Evolutionary conservation across 805 yeast species (phyloP).

Genomic region (Saccharomycopsis olivae): DNA sequence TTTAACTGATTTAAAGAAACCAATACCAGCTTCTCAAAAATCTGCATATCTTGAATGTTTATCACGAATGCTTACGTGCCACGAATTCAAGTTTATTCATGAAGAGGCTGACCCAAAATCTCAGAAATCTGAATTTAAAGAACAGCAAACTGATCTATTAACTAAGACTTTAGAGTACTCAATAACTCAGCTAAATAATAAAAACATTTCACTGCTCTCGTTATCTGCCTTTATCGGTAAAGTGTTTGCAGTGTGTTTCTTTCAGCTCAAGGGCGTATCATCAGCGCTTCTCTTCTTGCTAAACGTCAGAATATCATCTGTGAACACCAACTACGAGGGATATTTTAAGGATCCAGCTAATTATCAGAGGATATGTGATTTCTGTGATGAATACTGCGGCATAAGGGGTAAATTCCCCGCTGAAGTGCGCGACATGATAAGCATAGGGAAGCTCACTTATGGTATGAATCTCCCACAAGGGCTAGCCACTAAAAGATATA

Average conservation of each 20-base stretch:
- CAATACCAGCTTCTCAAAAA: conserved; percentile 36
- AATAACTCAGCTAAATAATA: conserved; percentile 34
- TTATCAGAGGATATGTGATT: conserved; percentile 10
- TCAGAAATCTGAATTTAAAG: background rate
- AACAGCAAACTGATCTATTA: conserved; percentile 24
- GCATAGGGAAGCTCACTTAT: conserved; percentile 25
- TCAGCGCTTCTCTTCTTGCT: conserved; percentile 44
- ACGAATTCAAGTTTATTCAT: conserved; percentile 31
- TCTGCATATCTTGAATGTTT: conserved; percentile 45
- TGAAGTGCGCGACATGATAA: conserved; percentile 25
- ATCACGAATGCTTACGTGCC: conserved; percentile 37
- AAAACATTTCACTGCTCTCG: conserved; percentile 33
- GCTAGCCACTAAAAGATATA: background rate
- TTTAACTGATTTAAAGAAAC: conserved; percentile 23
- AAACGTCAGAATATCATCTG: conserved; percentile 39
- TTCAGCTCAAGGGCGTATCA: conserved; percentile 38
- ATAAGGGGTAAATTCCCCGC: conserved; percentile 21
- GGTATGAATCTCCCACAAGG: conserved; percentile 9
- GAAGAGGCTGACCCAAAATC: background rate
- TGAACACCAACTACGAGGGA: conserved; percentile 21
- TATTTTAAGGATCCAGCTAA: conserved; percentile 17
- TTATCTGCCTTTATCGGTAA: conserved; percentile 52
- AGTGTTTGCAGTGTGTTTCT: conserved; percentile 45
- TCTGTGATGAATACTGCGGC: conserved; percentile 2
- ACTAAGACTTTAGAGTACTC: conserved; percentile 39